Evolutionary conservation across 2,329 filamentous ascomycete genomes (phyloP), one percentile per base, ranked within the genome.

Genomic region (Penicillium expansum): DNA sequence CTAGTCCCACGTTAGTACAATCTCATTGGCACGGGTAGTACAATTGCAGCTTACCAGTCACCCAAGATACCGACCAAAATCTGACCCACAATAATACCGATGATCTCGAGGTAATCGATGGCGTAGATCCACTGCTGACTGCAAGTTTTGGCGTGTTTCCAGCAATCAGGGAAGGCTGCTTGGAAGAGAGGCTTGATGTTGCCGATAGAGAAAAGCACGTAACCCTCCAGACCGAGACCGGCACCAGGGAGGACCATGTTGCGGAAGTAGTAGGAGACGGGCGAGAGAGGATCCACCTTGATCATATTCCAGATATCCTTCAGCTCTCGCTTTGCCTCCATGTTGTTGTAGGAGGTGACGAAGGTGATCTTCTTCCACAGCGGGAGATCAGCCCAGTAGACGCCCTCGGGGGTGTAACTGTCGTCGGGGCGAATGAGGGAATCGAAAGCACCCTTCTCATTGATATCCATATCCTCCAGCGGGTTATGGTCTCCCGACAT

Each of bases 151-250:
- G 82, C 71, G 24, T 80, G 78, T 13, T 79, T 80, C 93, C 93
- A 97, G 80, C 93, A 97, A 4, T 77, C 66, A 1, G 86, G 84
- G 83, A 93, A 97, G 6, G 86, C 85, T 33, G 84, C 82, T 59
- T 85, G 76, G 71, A 96, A 93, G 11, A 97, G 82, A 5, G 92
- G 90, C 70, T 89, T 86, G 62, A 97, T 80, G 75, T 96, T 97
- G 57, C 93, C 93, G 66, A 97, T 97, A 61, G 92, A 97, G 82
- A 97, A 97, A 20, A 97, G 84, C 41, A 97, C 92, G 71, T 97
- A 97, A 67, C 91, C 93, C 82, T 97, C 93, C 29, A 97, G 84
- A 71, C 92, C 88, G 50, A 97, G 85, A 72, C 93, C 93, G 63
- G 92, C 92, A 76, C 93, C 93, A 48, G 93, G 93, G 57, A 97